Evolutionary conservation across 441 rosid genomes (phyloP), one percentile per base, ranked within the genome.

Genomic region (Gossypium trilobum): DNA sequence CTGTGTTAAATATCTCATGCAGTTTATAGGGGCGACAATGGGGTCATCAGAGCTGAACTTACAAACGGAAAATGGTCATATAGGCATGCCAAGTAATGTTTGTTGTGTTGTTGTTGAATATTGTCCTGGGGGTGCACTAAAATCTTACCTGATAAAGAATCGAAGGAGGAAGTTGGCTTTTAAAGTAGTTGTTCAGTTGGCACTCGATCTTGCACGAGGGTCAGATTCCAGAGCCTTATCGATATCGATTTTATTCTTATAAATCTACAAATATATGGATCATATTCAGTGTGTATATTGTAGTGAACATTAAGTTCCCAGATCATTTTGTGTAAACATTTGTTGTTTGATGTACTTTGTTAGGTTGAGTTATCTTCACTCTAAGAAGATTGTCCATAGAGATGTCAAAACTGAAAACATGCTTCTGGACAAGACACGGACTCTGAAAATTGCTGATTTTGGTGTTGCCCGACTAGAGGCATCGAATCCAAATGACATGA

Each of bases 381-480:
- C 85, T 14, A 16, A 83, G 85, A 89, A 87, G 84, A 89, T 87
- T 5, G 93, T 89, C 58, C 93, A 87, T 72, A 80, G 93, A 82
- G 93, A 89, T 78, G 93, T 89, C 60, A 89, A 89, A 78, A 89
- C 93, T 8, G 93, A 89, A 73, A 89, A 89, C 83, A 87, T 89
- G 91, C 88, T 89, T 48, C 73, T 89, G 55, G 93, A 89, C 78
- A 87, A 83, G 87, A 70, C 89, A 3, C 89, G 93, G 6, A 85
- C 86, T 1, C 71, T 89, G 52, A 89, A 89, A 79, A 89, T 89
- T 61, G 89, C 89, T 5, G 93, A 89, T 76, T 89, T 89, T 64
- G 93, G 93, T 9, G 93, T 87, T 58, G 93, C 93, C 58, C 89
- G 93, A 52, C 77, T 89, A 0, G 93, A 89, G 74, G 91, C 91